Evolutionary conservation across 164 flowering plant genomes (phyloP).

Genomic region (Stephania japonica): DNA sequence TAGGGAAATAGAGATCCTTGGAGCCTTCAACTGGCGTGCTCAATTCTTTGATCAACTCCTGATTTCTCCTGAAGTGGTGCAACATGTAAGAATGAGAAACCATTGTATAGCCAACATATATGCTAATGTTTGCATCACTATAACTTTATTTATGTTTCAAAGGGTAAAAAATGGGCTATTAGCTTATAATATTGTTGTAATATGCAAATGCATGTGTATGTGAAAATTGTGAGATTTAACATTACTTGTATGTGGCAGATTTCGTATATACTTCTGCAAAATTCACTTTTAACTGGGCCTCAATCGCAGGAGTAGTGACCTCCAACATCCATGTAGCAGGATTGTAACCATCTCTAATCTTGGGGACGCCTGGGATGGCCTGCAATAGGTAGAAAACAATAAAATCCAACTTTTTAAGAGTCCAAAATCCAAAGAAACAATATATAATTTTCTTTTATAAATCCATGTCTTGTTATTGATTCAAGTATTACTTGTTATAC

Average conservation of each 20-base stretch:
- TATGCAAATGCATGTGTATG: too few species aligned
- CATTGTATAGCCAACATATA: not conserved
- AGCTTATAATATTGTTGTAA: too few species aligned
- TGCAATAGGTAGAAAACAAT: slow-evolving; percentile 16
- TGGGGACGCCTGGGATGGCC: slow-evolving; percentile 58
- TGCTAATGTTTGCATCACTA: not conserved
- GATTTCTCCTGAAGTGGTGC: slow-evolving; percentile 48
- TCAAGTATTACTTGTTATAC: too few species aligned
- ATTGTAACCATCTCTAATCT: slow-evolving; percentile 53
- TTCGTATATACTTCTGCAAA: slow-evolving; percentile 51
- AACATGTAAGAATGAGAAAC: too few species aligned
- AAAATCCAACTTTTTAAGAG: not conserved
- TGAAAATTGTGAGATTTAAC: slow-evolving; percentile 1
- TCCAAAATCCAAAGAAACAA: too few species aligned
- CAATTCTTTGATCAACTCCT: slow-evolving; percentile 51
- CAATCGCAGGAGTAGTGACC: slow-evolving; percentile 39
- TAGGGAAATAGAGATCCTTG: slow-evolving; percentile 57
- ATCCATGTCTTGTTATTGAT: too few species aligned
- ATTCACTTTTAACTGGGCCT: slow-evolving; percentile 45
- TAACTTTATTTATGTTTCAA: not conserved
- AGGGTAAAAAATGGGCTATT: too few species aligned
- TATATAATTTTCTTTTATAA: too few species aligned
- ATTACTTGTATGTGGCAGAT: slow-evolving; percentile 49
- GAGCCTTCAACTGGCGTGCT: slow-evolving; percentile 57
- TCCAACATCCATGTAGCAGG: slow-evolving; percentile 93